phyloP scores from a whole-genome alignment of 139 green algal species.

The Mychonastes homosphaera region DNA sequence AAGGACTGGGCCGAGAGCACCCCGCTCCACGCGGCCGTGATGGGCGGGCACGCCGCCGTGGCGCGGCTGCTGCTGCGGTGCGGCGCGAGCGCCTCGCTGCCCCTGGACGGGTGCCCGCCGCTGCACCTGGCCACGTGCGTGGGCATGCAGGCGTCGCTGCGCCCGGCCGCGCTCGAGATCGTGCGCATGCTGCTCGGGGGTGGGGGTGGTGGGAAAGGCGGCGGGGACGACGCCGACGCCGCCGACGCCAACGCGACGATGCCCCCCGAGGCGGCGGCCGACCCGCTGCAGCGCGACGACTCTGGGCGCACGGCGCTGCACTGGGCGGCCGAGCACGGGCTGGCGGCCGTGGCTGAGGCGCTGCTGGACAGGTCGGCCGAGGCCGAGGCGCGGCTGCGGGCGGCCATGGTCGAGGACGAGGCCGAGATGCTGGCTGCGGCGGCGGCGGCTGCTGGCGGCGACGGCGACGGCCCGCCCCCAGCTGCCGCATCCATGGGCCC shows the following conservation, averaged over 20 bases:
- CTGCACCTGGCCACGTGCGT: conserved; percentile 70
- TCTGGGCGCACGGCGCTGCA: conserved; percentile 59
- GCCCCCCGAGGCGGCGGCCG: neutral
- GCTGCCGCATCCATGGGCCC: neutral
- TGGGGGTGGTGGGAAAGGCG: neutral
- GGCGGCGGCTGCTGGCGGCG: too few relatives aligned
- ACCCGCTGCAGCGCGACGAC: conserved; percentile 56
- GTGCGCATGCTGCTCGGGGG: neutral
- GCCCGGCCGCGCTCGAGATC: too few relatives aligned
- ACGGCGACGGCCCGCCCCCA: too few relatives aligned
- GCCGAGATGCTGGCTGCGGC: conserved; percentile 11
- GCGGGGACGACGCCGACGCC: neutral
- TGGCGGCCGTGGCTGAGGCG: conserved; percentile 5
- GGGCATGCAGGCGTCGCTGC: too few relatives aligned
- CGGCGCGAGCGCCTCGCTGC: too few relatives aligned
- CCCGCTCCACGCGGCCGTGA: conserved; percentile 74
- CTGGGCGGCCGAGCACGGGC: conserved; percentile 54
- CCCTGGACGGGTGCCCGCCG: conserved; percentile 52
- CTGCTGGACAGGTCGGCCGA: conserved; percentile 25
- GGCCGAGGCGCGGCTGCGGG: neutral
- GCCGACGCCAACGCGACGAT: neutral
- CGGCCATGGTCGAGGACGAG: conserved; percentile 9
- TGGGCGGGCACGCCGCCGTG: conserved; percentile 12
- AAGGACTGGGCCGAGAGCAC: conserved; percentile 51
- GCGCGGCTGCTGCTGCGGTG: too few relatives aligned